Conservation (phyloP, 176 grass and related monocot species). For the Eleusine indica region DNA sequence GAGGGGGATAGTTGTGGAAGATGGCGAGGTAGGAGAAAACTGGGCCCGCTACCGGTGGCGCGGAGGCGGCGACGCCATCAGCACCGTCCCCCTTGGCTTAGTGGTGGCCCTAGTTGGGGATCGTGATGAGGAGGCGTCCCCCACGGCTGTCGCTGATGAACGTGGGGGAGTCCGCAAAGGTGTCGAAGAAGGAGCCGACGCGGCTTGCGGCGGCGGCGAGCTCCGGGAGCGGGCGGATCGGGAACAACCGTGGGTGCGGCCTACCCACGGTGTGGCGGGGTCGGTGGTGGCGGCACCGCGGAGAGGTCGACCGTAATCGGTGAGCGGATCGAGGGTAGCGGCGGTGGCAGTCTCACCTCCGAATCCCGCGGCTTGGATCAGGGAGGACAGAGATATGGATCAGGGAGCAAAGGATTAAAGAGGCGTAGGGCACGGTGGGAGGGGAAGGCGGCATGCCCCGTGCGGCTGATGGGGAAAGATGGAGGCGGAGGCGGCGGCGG, state of each 20-base stretch:
- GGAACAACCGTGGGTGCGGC: constrained; percentile 24
- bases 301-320: too few relatives aligned
- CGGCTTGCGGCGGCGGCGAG: constrained; percentile 34
- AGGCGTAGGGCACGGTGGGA: too few relatives aligned
- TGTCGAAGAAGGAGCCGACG: constrained; percentile 10
- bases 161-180: not conserved
- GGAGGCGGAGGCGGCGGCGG: too few relatives aligned
- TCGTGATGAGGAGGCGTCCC: constrained; percentile 30
- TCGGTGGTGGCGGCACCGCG: too few relatives aligned
- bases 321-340: too few relatives aligned
- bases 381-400: too few relatives aligned
- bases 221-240: constrained; percentile 13
- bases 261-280: not conserved
- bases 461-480: too few relatives aligned
- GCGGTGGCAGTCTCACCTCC: too few relatives aligned
- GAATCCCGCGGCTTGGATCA: too few relatives aligned
- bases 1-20: constrained; percentile 84
- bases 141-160: constrained; percentile 15
- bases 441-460: too few relatives aligned
- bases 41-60: constrained; percentile 51
- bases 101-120: not conserved
- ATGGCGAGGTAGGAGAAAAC: constrained; percentile 64
- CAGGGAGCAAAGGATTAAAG: too few relatives aligned
- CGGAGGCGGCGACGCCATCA: constrained; percentile 37
- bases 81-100: constrained; percentile 52